These are phyloP conservation scores for Pythium folliculosum DNA, from an alignment of 352 stramenopile species.

Conservation along the genomic window DNA sequence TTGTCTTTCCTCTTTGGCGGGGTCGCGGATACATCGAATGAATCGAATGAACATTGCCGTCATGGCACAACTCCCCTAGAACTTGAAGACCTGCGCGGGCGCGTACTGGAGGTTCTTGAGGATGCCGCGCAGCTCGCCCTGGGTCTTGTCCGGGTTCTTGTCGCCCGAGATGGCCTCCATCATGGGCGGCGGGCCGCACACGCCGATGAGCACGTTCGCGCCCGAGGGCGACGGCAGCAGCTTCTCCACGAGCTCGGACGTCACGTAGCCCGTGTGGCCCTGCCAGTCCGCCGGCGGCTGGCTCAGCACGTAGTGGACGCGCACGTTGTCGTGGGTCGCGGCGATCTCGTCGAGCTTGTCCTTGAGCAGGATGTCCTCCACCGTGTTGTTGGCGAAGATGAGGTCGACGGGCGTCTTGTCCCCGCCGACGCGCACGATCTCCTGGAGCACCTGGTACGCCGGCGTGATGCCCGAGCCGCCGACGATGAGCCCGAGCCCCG, in stretches of 20 bases:
- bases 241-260: constrained; percentile 65
- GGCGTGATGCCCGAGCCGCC: constrained; percentile 85
- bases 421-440: constrained; percentile 74
- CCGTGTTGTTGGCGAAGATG: constrained; percentile 80
- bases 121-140: constrained; percentile 71
- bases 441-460: constrained; percentile 71
- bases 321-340: constrained; percentile 58
- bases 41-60: too few species aligned
- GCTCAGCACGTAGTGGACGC: constrained; percentile 64
- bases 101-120: constrained; percentile 75
- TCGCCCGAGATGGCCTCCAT: constrained; percentile 80
- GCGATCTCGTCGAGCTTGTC: constrained; percentile 71
- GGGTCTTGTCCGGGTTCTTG: constrained; percentile 76
- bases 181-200: constrained; percentile 86
- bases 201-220: constrained; percentile 52
- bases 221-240: constrained; percentile 67
- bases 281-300: constrained; percentile 46
- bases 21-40: too few species aligned
- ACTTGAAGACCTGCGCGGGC: constrained; percentile 69
- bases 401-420: constrained; percentile 82
- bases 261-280: constrained; percentile 66
- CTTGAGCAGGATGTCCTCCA: constrained; percentile 84
- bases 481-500: constrained; percentile 75
- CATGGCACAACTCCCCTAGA: constrained; percentile 29
- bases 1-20: neutral